Percentiles rank a stretch among this genome's conserved stretches.
Conservation (phyloP, 768 basidiomycete genomes). For the Hygrocybe coccinea region DNA sequence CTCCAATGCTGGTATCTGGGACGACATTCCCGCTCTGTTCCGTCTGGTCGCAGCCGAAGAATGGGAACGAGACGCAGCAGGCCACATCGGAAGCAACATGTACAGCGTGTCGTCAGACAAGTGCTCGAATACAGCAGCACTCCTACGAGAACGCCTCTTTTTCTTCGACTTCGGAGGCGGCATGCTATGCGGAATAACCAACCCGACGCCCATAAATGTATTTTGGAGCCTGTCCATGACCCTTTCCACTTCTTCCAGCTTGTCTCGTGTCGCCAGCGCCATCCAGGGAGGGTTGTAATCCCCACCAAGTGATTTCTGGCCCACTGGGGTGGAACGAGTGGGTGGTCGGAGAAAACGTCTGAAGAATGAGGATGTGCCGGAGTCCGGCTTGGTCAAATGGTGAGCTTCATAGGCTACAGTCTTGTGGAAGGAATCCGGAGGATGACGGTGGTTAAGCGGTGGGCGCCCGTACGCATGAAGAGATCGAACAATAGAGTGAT, state of each 20-base stretch:
- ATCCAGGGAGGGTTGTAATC: slow-evolving; percentile 56
- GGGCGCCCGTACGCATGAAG: slow-evolving; percentile 1
- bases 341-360: slow-evolving; percentile 4
- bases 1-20: slow-evolving; percentile 35
- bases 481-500: background rate
- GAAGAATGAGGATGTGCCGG: slow-evolving; percentile 1
- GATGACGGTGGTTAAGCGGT: slow-evolving; percentile 20
- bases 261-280: slow-evolving; percentile 53
- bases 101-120: slow-evolving; percentile 67
- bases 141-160: slow-evolving; percentile 11
- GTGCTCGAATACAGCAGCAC: slow-evolving; percentile 43
- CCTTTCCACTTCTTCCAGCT: slow-evolving; percentile 63
- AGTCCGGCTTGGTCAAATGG: background rate
- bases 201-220: slow-evolving; percentile 75
- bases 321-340: slow-evolving; percentile 3
- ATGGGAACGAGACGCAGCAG: slow-evolving; percentile 57
- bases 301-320: slow-evolving; percentile 19
- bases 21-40: slow-evolving; percentile 17
- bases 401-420: slow-evolving; percentile 35
- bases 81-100: slow-evolving; percentile 83
- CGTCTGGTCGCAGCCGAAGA: too few relatives aligned
- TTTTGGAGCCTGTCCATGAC: slow-evolving; percentile 64
- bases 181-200: slow-evolving; percentile 43
- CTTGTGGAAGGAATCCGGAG: slow-evolving; percentile 32
- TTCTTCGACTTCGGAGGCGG: slow-evolving; percentile 26